phyloP scores from a whole-genome alignment of 495 filamentous ascomycete genomes.

The Choiromyces venosus region DNA sequence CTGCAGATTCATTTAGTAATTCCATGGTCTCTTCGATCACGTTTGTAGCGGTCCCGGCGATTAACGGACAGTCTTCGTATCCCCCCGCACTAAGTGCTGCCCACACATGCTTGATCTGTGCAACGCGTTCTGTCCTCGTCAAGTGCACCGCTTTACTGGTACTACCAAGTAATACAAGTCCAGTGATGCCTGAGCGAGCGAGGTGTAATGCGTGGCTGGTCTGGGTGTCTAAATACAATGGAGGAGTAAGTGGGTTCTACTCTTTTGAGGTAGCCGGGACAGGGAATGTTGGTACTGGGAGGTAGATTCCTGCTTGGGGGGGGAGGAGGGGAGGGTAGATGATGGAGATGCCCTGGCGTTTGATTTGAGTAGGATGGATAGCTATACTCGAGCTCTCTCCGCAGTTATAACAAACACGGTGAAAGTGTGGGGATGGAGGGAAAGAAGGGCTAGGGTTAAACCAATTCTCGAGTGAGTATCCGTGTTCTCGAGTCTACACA shows the following conservation, averaged over 20 bases:
- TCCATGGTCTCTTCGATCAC: conserved; percentile 59
- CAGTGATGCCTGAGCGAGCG: conserved; percentile 56
- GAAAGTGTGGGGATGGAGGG: background rate
- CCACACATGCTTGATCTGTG: conserved; percentile 53
- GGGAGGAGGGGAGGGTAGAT: too few relatives aligned
- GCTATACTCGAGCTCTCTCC: too few relatives aligned
- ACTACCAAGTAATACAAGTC: conserved; percentile 61
- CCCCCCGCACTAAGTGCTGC: conserved; percentile 53
- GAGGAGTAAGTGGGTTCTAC: conserved; percentile 35
- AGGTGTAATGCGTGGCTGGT: conserved; percentile 58
- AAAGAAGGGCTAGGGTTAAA: conserved; percentile 19
- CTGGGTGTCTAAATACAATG: conserved; percentile 56
- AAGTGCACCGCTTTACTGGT: conserved; percentile 67
- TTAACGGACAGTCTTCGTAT: conserved; percentile 58
- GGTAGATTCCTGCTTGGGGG: conserved; percentile 48
- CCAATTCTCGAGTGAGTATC: conserved; percentile 9
- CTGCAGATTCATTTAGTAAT: conserved; percentile 52
- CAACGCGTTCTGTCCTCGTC: conserved; percentile 53
- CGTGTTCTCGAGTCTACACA: background rate
- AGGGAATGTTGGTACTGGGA: conserved; percentile 53
- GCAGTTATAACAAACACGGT: background rate
- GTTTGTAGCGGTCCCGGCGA: conserved; percentile 62
- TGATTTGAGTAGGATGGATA: too few relatives aligned
- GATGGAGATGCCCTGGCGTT: conserved; percentile 15
- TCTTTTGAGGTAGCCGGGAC: conserved; percentile 43